Base-by-base conservation (phyloP, 176 grass and related monocot species). In the Luzula sylvatica region DNA sequence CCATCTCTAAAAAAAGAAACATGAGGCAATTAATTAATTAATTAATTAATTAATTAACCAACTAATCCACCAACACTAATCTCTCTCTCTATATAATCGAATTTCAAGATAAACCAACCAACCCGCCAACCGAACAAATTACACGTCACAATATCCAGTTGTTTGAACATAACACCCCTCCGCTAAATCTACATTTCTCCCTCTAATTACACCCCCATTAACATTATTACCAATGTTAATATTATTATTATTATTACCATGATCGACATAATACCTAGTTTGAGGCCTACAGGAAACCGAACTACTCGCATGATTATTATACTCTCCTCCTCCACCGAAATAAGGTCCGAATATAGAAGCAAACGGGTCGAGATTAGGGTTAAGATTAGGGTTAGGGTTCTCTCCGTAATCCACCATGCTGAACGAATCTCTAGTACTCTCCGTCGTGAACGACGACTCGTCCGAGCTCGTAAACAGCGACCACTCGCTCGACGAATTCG, bases 381-480 rank as follows among this genome's bases (percentile, higher is more conserved):
- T 64, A 64, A 45, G 23, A 7, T 9, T 64, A 2, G 26, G 26
- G 13, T 69, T 75, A 38, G 72, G 61, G 52, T 76, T 80, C 28
- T 90, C 92, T 18, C 81, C 78, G 30, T 87, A 79, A 61, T 98
- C 92, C 42, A 72, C 72, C 1, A 79, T 77, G 65, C 92, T 98
- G 60, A 83, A 98, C 14, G 92, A 98, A 64, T 98, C 92, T 75
- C 92, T 82, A 27, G 92, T 98, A 65, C 92, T 98, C 52, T 98
- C 92, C 0, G 92, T 98, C 32, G 92, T 98, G 55, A 98, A 98
- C 1, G 92, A 98, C 11, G 92, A 98, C 38, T 98, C 92, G 11
- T 98, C 92, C 3, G 92, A 98, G 52, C 92, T 98, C 19, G 92
- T 98, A 62, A 98, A 98, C 15, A 98, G 72, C 1, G 86, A 87